Evolutionary conservation across 768 basidiomycete species (phyloP).

Genomic region (Rhodosporidiobolus odoratus): DNA sequence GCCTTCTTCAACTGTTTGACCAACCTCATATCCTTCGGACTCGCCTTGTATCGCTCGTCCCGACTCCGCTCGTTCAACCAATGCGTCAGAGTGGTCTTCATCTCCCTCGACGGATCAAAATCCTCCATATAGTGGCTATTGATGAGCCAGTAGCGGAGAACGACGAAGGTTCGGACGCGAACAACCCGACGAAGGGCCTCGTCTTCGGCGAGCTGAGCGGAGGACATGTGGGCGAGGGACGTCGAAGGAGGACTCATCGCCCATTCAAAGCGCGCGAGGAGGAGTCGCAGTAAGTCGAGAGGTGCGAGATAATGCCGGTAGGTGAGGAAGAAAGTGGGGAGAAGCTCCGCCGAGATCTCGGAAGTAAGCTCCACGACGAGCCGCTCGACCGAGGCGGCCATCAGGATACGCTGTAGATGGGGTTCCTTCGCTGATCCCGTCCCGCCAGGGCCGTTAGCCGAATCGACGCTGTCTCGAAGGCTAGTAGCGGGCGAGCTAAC

Average conservation of each 20-base stretch:
- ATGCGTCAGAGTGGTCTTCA: conserved; percentile 64
- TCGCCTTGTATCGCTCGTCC: conserved; percentile 59
- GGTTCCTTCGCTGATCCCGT: not conserved
- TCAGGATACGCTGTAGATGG: conserved; percentile 46
- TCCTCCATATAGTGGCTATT: conserved; percentile 79
- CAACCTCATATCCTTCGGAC: conserved; percentile 67
- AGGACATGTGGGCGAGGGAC: conserved; percentile 44
- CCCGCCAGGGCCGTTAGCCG: not conserved
- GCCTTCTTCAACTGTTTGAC: conserved; percentile 77
- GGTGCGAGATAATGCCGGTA: conserved; percentile 79
- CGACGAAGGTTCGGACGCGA: conserved; percentile 80
- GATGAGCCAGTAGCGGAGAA: conserved; percentile 81
- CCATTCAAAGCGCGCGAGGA: conserved; percentile 87
- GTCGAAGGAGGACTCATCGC: conserved; percentile 55
- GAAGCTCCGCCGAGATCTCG: conserved; percentile 76
- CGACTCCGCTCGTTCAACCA: conserved; percentile 69
- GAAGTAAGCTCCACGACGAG: conserved; percentile 89
- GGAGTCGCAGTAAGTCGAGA: conserved; percentile 70
- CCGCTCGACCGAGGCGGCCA: conserved; percentile 86
- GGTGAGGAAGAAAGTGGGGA: conserved; percentile 84
- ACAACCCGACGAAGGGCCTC: conserved; percentile 70
- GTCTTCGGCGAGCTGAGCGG: conserved; percentile 48
- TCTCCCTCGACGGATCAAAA: conserved; percentile 67
- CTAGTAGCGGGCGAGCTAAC: conserved; percentile 17
- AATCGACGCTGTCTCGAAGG: conserved; percentile 31